phyloP scores from a whole-genome alignment of 208 protist species.

The Acanthamoeba castellanii region DNA sequence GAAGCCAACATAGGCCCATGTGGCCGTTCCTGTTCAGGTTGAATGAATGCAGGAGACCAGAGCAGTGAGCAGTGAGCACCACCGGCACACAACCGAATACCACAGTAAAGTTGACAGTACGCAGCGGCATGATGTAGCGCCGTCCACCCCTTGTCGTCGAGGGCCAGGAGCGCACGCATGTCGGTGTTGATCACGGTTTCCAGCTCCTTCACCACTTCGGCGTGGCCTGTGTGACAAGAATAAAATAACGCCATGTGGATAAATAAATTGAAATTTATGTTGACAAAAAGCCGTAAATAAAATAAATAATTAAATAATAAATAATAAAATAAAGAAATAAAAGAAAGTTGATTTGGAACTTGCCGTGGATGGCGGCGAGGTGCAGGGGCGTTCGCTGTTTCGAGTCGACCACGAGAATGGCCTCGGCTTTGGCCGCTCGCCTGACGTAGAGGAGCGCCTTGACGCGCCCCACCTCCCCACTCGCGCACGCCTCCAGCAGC shows the following conservation, averaged over 20 bases:
- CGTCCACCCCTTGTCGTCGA: conserved; percentile 21
- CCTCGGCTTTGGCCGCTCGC: neutral
- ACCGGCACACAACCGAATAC: neutral
- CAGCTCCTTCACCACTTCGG: neutral
- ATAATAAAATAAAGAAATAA: neutral
- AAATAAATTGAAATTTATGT: no score
- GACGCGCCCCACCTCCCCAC: no score
- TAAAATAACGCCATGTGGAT: no score
- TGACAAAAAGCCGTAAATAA: no score
- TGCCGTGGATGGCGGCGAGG: neutral
- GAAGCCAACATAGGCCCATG: neutral
- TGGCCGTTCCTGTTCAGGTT: neutral
- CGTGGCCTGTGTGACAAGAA: neutral
- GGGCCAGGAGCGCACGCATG: neutral
- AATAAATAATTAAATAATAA: neutral
- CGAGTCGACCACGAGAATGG: neutral
- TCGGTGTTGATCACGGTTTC: neutral
- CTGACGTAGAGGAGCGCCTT: no score
- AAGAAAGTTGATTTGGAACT: neutral
- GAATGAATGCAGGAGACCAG: neutral
- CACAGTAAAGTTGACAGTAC: neutral
- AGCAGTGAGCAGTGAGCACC: no score
- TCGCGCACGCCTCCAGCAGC: no score
- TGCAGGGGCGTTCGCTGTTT: conserved; percentile 17
- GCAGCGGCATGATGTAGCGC: neutral